Base-by-base conservation (phyloP, 2,329 filamentous ascomycete genomes). In the Alternaria burnsii region DNA sequence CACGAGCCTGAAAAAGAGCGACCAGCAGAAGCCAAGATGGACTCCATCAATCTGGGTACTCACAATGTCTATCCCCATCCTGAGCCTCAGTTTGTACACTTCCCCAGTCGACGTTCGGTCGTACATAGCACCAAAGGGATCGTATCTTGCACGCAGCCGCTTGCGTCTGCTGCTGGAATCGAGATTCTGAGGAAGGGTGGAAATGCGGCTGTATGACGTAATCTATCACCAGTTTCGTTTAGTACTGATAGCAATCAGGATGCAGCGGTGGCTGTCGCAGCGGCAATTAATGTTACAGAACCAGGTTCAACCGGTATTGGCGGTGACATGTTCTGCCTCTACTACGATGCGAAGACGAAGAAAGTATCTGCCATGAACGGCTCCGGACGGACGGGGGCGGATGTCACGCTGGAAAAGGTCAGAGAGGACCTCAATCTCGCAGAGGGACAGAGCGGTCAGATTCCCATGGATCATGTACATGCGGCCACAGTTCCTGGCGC, bases 291-390 rank as follows among this genome's bases (percentile, higher is more conserved):
- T 80, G 87, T 98, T 75, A 97, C 94, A 0, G 95, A 99, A 76
- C 95, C 95, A 8, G 89, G 89, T 60, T 95, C 91, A 6, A 98
- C 95, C 0, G 95, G 95, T 41, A 97, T 99, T 61, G 95, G 95
- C 58, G 95, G 95, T 64, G 95, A 99, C 80, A 93, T 97, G 89
- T 99, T 98, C 81, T 94, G 94, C 78, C 87, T 98, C 36, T 97
- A 88, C 84, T 98, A 94, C 82, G 87, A 96, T 75, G 92, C 93
- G 42, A 87, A 90, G 69, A 92, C 89, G 0, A 91, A 91, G 74
- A 91, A 91, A 65, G 90, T 98, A 9, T 90, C 89, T 55, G 92
- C 93, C 10, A 82, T 98, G 78, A 99, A 99, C 78, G 95, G 94
- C 20, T 97, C 94, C 1, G 95, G 95, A n/a, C 89, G 95, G 28